Conservation (phyloP, 2,329 filamentous ascomycete species). For the Aspergillus puulaauensis region DNA sequence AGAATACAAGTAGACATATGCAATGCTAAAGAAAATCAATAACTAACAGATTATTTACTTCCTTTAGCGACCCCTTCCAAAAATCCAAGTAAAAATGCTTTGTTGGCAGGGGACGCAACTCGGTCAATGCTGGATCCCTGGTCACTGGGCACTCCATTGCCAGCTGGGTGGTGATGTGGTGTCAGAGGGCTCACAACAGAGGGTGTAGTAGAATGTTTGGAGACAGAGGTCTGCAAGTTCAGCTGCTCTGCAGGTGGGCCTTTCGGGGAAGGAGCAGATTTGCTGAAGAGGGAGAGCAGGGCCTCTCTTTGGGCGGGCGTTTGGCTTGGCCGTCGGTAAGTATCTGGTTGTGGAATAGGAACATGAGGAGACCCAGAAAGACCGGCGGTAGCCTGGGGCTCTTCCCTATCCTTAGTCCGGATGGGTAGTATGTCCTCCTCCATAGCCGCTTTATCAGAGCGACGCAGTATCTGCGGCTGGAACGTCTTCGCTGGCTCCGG, state of each 20-base stretch:
- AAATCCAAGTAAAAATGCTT: constrained; percentile 74
- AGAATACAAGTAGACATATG: constrained; percentile 2
- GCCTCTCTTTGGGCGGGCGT: constrained; percentile 48
- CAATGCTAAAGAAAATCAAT: neutral
- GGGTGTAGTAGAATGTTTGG: constrained; percentile 22
- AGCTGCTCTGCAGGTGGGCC: constrained; percentile 21
- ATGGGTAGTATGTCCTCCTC: constrained; percentile 23
- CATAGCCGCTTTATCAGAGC: constrained; percentile 44
- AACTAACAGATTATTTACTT: constrained; percentile 27
- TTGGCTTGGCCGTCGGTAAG: constrained; percentile 42
- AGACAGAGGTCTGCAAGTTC: constrained; percentile 20
- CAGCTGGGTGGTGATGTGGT: constrained; percentile 22
- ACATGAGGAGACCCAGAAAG: constrained; percentile 5
- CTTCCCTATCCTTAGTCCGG: constrained; percentile 25
- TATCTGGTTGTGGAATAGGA: constrained; percentile 22
- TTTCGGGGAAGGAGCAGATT: constrained; percentile 34
- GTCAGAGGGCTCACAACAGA: constrained; percentile 32
- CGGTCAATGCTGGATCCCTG: constrained; percentile 47
- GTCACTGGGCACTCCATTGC: constrained; percentile 21
- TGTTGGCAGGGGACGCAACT: constrained; percentile 64
- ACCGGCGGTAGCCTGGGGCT: constrained; percentile 15
- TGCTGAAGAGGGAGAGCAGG: constrained; percentile 64
- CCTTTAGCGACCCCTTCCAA: constrained; percentile 59
- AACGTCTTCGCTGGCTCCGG: constrained; percentile 46
- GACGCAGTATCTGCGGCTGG: constrained; percentile 55